Base-by-base conservation (phyloP, 2,329 filamentous ascomycete species). In the Colletotrichum tropicale region DNA sequence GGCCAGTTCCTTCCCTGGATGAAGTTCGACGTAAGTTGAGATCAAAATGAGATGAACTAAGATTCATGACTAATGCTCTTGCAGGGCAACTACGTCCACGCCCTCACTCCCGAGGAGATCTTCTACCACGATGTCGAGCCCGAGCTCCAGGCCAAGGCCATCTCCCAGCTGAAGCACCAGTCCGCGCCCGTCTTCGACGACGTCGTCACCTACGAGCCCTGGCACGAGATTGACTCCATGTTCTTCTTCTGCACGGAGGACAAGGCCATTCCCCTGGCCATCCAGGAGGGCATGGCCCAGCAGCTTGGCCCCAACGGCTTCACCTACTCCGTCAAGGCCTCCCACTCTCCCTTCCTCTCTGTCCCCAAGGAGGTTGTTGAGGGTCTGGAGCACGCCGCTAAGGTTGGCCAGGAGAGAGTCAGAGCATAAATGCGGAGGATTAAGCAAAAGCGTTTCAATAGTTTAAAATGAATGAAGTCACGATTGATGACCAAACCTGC, bases 41-140 rank as follows among this genome's bases (percentile, higher is more conserved):
- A 24, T 10, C 2, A 2, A 30, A 28, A 4, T 26, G 4, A 58
- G 34, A 66, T 12, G 6, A 48, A 48, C 38, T 2, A 0, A 48
- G 38, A 16, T 4, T 9, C 26, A 8, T 52, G 66, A 18, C 75
- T 80, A 7, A 80, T 69, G 1, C 4, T 48, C 76, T 24, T 21
- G 36, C 32, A 76, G 75, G 38, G 38, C 36, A 48, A 58, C 61
- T 67, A 67, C n/a, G 62, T 75, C 21, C 52, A 55, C 32, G 55
- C 71, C 7, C 38, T 38, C 10, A 70, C 66, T 24, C 71, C 71
- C 16, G 71, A 71, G 43, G 71, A 75, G 10, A 24, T 81, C 2
- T 82, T 81, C 62, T 81, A 82, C 34, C 76, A 80, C 36, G 81
- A 82, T n/a, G 65, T 82, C 9, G 73, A 76, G 6, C 61, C 77